phyloP scores from a whole-genome alignment of 495 filamentous ascomycete genomes.

The Tuber melanosporum region DNA sequence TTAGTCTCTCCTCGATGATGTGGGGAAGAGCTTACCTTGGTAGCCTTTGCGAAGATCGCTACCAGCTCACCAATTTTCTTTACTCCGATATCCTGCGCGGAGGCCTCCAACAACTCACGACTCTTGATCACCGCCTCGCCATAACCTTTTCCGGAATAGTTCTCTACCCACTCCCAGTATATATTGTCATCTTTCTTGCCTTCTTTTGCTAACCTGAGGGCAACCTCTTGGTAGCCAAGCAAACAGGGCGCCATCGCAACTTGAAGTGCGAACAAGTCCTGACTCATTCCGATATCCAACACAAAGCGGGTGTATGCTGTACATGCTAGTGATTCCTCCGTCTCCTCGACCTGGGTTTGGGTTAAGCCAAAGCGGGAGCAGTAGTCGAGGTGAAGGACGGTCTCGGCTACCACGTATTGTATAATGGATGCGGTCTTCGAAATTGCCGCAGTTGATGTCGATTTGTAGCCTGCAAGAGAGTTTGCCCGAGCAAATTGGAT shows the following conservation, averaged over 20 bases:
- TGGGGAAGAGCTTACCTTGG: constrained; percentile 52
- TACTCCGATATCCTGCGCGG: constrained; percentile 12
- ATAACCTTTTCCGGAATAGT: constrained; percentile 76
- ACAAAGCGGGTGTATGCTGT: constrained; percentile 70
- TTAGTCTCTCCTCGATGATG: background rate
- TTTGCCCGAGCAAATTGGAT: constrained; percentile 81
- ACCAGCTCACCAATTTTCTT: constrained; percentile 71
- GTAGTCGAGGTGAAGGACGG: constrained; percentile 70
- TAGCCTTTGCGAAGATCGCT: constrained; percentile 75
- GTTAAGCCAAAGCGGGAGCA: constrained; percentile 75
- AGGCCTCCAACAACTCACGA: constrained; percentile 51
- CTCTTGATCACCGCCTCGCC: constrained; percentile 59
- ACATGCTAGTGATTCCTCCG: constrained; percentile 61
- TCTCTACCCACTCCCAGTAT: constrained; percentile 89
- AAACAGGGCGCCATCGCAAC: constrained; percentile 77
- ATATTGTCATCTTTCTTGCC: constrained; percentile 60
- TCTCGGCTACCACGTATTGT: constrained; percentile 68
- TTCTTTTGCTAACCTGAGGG: constrained; percentile 53
- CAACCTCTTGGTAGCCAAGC: constrained; percentile 77
- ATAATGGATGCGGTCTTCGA: constrained; percentile 67
- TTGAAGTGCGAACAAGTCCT: constrained; percentile 78
- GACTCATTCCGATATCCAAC: constrained; percentile 77
- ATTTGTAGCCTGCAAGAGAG: constrained; percentile 75
- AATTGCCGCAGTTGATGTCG: constrained; percentile 65
- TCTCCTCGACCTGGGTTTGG: constrained; percentile 61